phyloP scores from a whole-genome alignment of 164 flowering plant genomes.

The Kingdonia uniflora region DNA sequence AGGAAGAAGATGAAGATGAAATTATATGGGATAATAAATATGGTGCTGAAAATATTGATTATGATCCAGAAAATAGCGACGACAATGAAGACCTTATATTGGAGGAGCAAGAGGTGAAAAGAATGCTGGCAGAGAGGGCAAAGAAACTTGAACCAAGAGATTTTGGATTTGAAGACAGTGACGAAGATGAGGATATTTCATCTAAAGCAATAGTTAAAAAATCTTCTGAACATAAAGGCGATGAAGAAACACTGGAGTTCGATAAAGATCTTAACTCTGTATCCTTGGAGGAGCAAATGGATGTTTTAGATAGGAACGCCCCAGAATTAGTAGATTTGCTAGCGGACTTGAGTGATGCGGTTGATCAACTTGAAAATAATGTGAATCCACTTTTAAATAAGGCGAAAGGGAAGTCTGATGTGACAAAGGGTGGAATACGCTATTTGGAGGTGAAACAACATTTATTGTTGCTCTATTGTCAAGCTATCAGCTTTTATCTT shows the following conservation, averaged over 20 bases:
- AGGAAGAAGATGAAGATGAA: constrained; percentile 36
- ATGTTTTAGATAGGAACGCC: constrained; percentile 62
- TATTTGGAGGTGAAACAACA: constrained; percentile 71
- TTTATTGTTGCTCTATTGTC: constrained; percentile 70
- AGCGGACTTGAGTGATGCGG: constrained; percentile 54
- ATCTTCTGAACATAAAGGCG: constrained; percentile 20
- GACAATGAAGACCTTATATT: constrained; percentile 63
- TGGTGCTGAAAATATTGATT: constrained; percentile 48
- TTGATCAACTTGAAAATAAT: constrained; percentile 52
- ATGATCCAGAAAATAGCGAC: constrained; percentile 46
- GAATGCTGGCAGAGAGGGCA: constrained; percentile 43
- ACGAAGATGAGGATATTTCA: constrained; percentile 39
- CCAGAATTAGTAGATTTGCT: constrained; percentile 77
- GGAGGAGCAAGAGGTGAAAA: constrained; percentile 64
- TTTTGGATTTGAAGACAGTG: constrained; percentile 55
- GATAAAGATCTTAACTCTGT: constrained; percentile 58
- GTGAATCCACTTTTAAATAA: constrained; percentile 61
- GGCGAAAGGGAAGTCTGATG: constrained; percentile 26
- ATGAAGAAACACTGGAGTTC: constrained; percentile 33
- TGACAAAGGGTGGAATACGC: constrained; percentile 38
- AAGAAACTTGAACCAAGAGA: constrained; percentile 43
- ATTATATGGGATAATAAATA: constrained; percentile 26
- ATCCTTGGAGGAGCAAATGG: constrained; percentile 85
- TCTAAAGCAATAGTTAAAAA: constrained; percentile 27
- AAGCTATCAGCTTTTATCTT: constrained; percentile 84